Evolutionary conservation across 345 rosid genomes (phyloP), one percentile per base, ranked within the genome.

Genomic region (Anacardium occidentale): DNA sequence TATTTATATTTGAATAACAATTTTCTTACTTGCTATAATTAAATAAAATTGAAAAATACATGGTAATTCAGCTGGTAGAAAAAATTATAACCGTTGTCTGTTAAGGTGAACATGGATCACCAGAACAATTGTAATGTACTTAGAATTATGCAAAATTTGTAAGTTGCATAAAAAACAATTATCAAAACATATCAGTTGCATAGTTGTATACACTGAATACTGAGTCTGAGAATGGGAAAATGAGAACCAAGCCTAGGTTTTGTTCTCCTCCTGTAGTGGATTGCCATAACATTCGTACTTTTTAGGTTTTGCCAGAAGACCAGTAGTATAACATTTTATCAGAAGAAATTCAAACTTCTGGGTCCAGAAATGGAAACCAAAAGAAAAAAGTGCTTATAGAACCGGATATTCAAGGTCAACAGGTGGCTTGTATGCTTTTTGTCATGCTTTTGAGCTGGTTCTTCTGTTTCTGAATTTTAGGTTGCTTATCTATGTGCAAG

Each of bases 371-470:
- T 18, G 45, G n/a, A 42, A 13, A 47, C 11, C 1, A 50, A 50
- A 48, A 48, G 12, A 48, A 48, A 12, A 14, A 26, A 44, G 13
- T 62, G 21, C 26, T 63, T 21, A 17, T 17, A 22, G 37, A 65
- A 15, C 32, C 10, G 44, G 29, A 50, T 26, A 51, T 15, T 59
- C 29, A 13, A 66, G 68, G 13, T 55, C 9, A 29, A 37, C 34
- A 71, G 62, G n/a, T 26, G 63, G 70, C 15, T 40, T 44, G 4
- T 52, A 44, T 48, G 25, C 24, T 68, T 47, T 58, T 17, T 62
- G 37, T 22, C 60, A 57, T 34, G 7, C 1, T 25, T 65, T 57
- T 8, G 13, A 40, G 22, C 60, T 22, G 7, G 5, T 67, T 59
- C 17, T 58, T 32, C 44, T 59, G 65, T 34, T 53, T 7, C 61